These are phyloP conservation scores for Mycena chlorophos DNA, from an alignment of 768 basidiomycete species.

Conservation along the genomic window DNA sequence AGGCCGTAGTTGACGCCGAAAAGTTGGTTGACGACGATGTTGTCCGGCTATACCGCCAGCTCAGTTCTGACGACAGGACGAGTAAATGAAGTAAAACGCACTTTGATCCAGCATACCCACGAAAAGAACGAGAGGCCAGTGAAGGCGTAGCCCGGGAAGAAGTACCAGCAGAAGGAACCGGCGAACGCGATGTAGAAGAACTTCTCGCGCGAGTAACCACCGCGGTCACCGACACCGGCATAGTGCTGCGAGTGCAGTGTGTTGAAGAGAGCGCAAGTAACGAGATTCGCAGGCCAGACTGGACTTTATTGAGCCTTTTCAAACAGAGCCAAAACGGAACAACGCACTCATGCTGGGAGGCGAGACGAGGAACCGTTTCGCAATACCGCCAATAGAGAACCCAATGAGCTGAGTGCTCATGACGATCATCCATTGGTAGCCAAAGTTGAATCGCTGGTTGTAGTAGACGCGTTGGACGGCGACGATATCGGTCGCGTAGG, in stretches of 20 bases:
- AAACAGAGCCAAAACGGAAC: background rate
- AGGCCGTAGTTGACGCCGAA: slow-evolving; percentile 46
- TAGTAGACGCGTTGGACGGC: slow-evolving; percentile 79
- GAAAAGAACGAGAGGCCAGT: slow-evolving; percentile 59
- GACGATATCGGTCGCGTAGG: slow-evolving; percentile 50
- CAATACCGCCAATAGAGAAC: slow-evolving; percentile 75
- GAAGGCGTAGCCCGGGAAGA: slow-evolving; percentile 76
- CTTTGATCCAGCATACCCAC: slow-evolving; percentile 54
- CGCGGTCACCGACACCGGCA: slow-evolving; percentile 63
- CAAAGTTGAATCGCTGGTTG: slow-evolving; percentile 59
- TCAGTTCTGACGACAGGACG: slow-evolving; percentile 41
- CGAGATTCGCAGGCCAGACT: slow-evolving; percentile 81
- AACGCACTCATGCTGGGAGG: slow-evolving; percentile 68
- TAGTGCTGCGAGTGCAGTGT: slow-evolving; percentile 76
- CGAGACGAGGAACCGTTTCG: slow-evolving; percentile 74
- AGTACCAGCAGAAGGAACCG: slow-evolving; percentile 55
- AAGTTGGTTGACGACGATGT: slow-evolving; percentile 61
- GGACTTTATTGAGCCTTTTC: slow-evolving; percentile 11
- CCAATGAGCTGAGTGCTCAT: slow-evolving; percentile 78
- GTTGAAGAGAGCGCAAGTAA: slow-evolving; percentile 76
- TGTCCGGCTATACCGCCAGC: slow-evolving; percentile 32
- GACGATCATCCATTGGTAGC: slow-evolving; percentile 77
- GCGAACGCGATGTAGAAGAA: slow-evolving; percentile 62
- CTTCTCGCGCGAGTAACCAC: slow-evolving; percentile 69
- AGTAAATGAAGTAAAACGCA: background rate